Evolutionary conservation across 306 rosid genomes (phyloP), one percentile per base, ranked within the genome.

Genomic region (Fagus crenata): DNA sequence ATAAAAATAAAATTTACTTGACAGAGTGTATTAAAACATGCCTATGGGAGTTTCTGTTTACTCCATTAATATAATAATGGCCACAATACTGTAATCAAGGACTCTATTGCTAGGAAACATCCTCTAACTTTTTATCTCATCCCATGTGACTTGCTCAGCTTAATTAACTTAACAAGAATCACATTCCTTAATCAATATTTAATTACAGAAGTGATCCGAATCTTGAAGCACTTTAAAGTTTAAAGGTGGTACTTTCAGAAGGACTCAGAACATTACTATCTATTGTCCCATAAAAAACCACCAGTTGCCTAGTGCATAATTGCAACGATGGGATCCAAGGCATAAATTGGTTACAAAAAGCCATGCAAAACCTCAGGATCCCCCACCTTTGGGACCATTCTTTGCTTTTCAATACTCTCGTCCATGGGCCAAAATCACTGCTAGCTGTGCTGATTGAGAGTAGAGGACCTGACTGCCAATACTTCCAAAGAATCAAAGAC

Each of bases 61-160:
- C 0, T 58, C 18, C 12, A 6, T 43, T 6, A 46, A 46, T 46
- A 46, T 46, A 46, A 7, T 56, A 22, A 17, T 22, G 33, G 8
- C 35, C 32, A 18, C 9, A 7, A 22, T 31, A 22, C 33, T 28
- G 15, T 7, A 69, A 69, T 69, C n/a, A 22, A 42, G 39, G 28
- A 18, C 61, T 32, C 15, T 2, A 51, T 15, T 33, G 49, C 8
- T n/a, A 56, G 72, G 84, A 80, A 80, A 60, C 75, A 56, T 68
- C 79, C 15, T 46, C 2, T 53, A 49, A 67, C 36, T 28, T 67
- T 75, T 72, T 49, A 43, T 40, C 39, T 28, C 82, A 77, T 67
- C 39, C 37, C 82, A 77, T 67, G 85, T 77, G 85, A 77, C 59
- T 5, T 43, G n/a, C 41, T 28, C 17, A 3, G 17, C 41, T 39